Evolutionary conservation across 495 filamentous ascomycete species (phyloP), one percentile per base, ranked within the genome.

Genomic region (Diplogelasinospora grovesii): DNA sequence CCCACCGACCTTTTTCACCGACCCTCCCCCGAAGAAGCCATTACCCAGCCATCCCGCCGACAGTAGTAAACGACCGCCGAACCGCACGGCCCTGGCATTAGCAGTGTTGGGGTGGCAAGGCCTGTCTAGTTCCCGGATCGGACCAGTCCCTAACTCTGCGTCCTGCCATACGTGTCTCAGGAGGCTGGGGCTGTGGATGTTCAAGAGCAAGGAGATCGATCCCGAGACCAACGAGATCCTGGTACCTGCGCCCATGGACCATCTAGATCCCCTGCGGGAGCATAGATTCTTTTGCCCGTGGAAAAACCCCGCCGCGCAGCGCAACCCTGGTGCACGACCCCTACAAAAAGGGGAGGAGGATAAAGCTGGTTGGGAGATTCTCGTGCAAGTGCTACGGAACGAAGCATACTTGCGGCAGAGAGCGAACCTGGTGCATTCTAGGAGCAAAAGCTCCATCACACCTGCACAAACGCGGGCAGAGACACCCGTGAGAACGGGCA

Each of bases 181-280:
- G 44, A 79, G 88, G 5, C 70, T 97, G 1, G 92, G 93, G 1
- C 73, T 98, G 5, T 98, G 92, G 92, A 80, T 98, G 64, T 98
- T 94, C 66, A 85, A 80, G 52, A 65, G 68, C 49, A 77, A 74
- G 45, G 63, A 71, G 44, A 50, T 75, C 21, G 64, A 71, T 47
- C 51, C 61, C 3, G 46, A 50, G 22, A 64, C 60, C 30, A 65
- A 68, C 5, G 66, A 71, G 39, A 61, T 72, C 14, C 61, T 78
- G 3, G 73, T 69, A 11, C 75, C 75, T 18, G 66, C 74, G 5
- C 65, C 75, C 7, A 74, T 86, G 59, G 73, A 73, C 42, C 72
- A 77, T 22, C 65, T 90, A n/a, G 76, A 87, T 49, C 76, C 77
- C 3, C 54, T 79, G 6, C 62, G 66, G 11, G 82, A 86, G 52